A percentile compares a stretch with the other conserved stretches of the same genome.
These are phyloP conservation scores for Prunus dulcis DNA, from an alignment of 306 rosid species.

Conservation along the genomic window DNA sequence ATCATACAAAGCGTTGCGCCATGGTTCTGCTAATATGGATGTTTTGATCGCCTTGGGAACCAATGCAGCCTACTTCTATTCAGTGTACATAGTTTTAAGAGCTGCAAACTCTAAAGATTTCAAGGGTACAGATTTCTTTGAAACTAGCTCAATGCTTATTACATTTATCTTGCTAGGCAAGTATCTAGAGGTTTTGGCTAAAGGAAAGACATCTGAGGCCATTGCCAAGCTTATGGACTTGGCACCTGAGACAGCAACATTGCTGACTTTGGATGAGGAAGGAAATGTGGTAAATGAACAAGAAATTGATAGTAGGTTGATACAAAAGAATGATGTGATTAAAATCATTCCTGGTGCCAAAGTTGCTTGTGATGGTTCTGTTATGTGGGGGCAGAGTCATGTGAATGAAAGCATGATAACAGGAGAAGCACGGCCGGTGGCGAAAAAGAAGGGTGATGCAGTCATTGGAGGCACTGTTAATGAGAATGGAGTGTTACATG, in stretches of 20 bases:
- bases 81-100: conserved; percentile 62
- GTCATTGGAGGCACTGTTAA: conserved; percentile 86
- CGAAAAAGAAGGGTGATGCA: conserved; percentile 50
- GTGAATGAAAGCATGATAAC: conserved; percentile 92
- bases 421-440: conserved; percentile 66
- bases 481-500: conserved; percentile 78
- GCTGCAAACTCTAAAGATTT: conserved; percentile 51
- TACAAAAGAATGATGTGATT: conserved; percentile 69
- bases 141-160: conserved; percentile 81
- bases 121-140: conserved; percentile 73
- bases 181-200: conserved; percentile 78
- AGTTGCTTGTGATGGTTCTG: conserved; percentile 74
- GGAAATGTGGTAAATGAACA: conserved; percentile 45
- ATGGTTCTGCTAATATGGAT: conserved; percentile 80
- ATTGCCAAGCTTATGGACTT: conserved; percentile 84
- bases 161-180: conserved; percentile 77
- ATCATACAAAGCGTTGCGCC: conserved; percentile 58
- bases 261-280: conserved; percentile 44
- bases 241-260: conserved; percentile 64
- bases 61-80: conserved; percentile 85
- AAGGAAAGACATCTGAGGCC: conserved; percentile 79
- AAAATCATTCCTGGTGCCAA: conserved; percentile 66
- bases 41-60: conserved; percentile 80
- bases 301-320: conserved; percentile 58
- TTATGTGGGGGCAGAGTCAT: conserved; percentile 69